These are phyloP conservation scores for Thraustotheca clavata DNA, from an alignment of 352 stramenopile species.

Conservation along the genomic window DNA sequence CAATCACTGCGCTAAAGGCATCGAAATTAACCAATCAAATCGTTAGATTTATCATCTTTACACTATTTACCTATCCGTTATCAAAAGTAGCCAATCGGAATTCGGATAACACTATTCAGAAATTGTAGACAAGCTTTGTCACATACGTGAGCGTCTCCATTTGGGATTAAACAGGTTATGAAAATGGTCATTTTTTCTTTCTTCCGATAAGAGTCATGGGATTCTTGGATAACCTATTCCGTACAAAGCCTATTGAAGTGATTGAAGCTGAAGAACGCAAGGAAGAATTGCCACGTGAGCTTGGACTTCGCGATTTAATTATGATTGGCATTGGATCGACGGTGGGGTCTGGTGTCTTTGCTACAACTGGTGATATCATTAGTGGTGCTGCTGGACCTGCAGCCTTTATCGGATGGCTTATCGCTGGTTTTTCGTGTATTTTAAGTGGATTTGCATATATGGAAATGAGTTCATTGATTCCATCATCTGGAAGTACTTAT, in stretches of 20 bases:
- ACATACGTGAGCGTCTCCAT: no score
- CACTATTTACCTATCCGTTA: no score
- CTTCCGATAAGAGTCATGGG: no score
- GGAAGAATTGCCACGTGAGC: constrained; percentile 36
- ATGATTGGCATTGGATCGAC: constrained; percentile 40
- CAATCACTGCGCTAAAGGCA: no score
- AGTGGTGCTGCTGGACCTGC: constrained; percentile 47
- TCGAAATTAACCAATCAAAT: no score
- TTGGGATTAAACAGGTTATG: no score
- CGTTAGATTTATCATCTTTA: no score
- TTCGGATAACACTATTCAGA: no score
- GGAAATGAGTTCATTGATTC: constrained; percentile 80
- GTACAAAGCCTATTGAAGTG: constrained; percentile 66
- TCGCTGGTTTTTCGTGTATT: constrained; percentile 72
- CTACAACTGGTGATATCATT: constrained; percentile 49
- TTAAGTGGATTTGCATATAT: constrained; percentile 85
- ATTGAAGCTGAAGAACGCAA: constrained; percentile 67
- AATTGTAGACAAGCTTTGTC: no score
- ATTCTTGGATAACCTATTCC: constrained; percentile 28
- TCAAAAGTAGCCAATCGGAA: no score
- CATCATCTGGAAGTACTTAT: constrained; percentile 87
- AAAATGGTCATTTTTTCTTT: no score
- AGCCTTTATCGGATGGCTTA: constrained; percentile 69
- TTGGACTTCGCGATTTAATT: constrained; percentile 23
- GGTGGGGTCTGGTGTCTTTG: constrained; percentile 47